phyloP scores from a whole-genome alignment of 164 flowering plant species.

The Liquidambar formosana region DNA sequence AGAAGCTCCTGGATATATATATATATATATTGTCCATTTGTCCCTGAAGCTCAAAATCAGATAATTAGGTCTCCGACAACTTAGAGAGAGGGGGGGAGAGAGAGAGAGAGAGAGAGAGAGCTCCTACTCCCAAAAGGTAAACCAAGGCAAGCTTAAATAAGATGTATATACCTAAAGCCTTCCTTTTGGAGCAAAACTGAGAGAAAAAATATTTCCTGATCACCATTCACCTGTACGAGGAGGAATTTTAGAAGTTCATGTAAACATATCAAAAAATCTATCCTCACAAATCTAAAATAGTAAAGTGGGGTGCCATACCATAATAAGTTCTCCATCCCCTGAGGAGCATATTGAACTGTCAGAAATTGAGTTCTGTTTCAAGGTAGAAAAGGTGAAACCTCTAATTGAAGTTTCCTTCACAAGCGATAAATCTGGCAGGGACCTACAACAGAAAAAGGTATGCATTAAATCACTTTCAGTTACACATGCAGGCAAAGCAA shows the following conservation, averaged over 20 bases:
- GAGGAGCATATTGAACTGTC: constrained; percentile 55
- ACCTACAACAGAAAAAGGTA: constrained; percentile 39
- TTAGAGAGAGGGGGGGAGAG: not conserved
- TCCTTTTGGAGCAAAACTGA: constrained; percentile 55
- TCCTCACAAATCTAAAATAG: not conserved
- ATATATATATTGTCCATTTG: not conserved
- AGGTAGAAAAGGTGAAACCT: constrained; percentile 49
- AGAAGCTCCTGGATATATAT: not conserved
- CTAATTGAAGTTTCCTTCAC: constrained; percentile 65
- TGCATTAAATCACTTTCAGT: constrained; percentile 4
- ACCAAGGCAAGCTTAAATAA: no score
- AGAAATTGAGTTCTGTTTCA: constrained; percentile 37
- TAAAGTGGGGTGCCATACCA: constrained; percentile 42
- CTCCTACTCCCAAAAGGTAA: no score
- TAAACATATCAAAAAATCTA: not conserved
- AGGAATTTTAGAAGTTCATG: constrained; percentile 1
- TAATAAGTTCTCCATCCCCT: constrained; percentile 63
- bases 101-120: not conserved
- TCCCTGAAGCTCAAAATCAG: no score
- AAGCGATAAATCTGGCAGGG: constrained; percentile 78
- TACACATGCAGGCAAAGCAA: not conserved
- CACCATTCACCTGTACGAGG: constrained; percentile 61
- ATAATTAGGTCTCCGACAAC: not conserved
- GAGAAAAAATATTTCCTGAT: constrained; percentile 69
- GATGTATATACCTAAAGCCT: constrained; percentile 52